Conservation (phyloP, 805 yeast species). For the Candida hungchunana region DNA sequence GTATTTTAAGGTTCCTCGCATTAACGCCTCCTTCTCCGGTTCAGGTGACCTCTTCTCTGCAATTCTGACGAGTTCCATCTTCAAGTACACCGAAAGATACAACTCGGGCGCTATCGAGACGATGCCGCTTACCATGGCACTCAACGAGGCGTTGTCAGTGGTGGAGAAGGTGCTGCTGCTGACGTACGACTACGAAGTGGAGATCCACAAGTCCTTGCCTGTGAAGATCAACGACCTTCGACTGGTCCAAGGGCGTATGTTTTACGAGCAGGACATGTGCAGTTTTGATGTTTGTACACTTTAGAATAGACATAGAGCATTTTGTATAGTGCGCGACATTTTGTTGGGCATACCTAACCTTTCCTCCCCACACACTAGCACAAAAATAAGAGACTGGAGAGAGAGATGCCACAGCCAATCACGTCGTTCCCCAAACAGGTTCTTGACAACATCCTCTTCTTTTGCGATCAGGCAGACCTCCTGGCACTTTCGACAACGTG, state of each 20-base stretch:
- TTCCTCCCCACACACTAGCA: background rate
- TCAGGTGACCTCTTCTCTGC: conserved; percentile 74
- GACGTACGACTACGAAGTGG: conserved; percentile 32
- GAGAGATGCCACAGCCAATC: background rate
- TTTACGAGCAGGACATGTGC: conserved; percentile 18
- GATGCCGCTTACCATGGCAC: conserved; percentile 29
- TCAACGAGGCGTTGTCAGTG: conserved; percentile 36
- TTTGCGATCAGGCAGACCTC: conserved; percentile 4
- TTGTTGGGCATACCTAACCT: background rate
- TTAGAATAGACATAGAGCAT: background rate
- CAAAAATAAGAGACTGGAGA: background rate
- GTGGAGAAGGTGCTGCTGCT: conserved; percentile 39
- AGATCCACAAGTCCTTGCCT: too few relatives aligned
- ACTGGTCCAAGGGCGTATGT: conserved; percentile 38
- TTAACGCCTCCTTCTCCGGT: conserved; percentile 64
- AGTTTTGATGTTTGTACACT: background rate
- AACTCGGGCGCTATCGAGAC: conserved; percentile 9
- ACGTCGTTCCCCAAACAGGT: background rate
- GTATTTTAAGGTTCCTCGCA: conserved; percentile 40
- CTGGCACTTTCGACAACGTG: conserved; percentile 5
- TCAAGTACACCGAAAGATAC: conserved; percentile 23
- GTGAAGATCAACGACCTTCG: conserved; percentile 38
- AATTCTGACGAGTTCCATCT: conserved; percentile 47
- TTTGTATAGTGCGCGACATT: background rate
- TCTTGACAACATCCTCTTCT: conserved; percentile 1